These are phyloP conservation scores for Cladophialophora chaetospira DNA, from an alignment of 2,329 filamentous ascomycete species.

Conservation along the genomic window DNA sequence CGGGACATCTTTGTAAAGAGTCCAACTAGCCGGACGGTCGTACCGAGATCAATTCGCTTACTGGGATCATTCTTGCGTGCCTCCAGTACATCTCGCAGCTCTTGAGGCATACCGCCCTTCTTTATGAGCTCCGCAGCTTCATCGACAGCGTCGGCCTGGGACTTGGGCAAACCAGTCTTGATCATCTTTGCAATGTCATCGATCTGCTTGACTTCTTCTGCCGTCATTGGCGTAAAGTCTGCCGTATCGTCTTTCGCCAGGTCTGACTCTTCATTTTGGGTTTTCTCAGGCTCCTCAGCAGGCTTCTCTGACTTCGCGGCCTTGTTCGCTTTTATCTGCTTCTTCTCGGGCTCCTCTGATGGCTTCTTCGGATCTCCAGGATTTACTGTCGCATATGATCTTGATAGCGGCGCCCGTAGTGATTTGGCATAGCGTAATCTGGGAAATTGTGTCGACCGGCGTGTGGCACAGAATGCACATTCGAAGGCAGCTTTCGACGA, in stretches of 20 bases:
- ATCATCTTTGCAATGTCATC: slow-evolving; percentile 59
- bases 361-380: slow-evolving; percentile 49
- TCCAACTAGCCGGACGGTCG: slow-evolving; percentile 62
- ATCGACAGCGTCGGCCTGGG: slow-evolving; percentile 62
- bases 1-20: slow-evolving; percentile 60
- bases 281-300: slow-evolving; percentile 40
- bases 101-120: slow-evolving; percentile 68
- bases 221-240: slow-evolving; percentile 51
- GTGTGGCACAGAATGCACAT: slow-evolving; percentile 51
- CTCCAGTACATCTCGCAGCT: slow-evolving; percentile 66
- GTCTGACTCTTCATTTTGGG: slow-evolving; percentile 46
- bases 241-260: slow-evolving; percentile 39
- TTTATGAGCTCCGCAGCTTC: slow-evolving; percentile 65
- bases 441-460: slow-evolving; percentile 44
- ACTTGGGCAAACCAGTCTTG: slow-evolving; percentile 61
- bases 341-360: slow-evolving; percentile 35
- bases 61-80: slow-evolving; percentile 50
- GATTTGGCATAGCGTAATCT: slow-evolving; percentile 41
- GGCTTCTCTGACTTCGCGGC: slow-evolving; percentile 40
- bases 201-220: slow-evolving; percentile 61
- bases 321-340: slow-evolving; percentile 34
- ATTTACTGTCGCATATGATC: slow-evolving; percentile 49
- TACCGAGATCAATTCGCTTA: slow-evolving; percentile 53
- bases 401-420: slow-evolving; percentile 42
- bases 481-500: slow-evolving; percentile 58